These are phyloP conservation scores for Salvia splendens DNA, from an alignment of 257 asterid genomes.

Conservation along the genomic window DNA sequence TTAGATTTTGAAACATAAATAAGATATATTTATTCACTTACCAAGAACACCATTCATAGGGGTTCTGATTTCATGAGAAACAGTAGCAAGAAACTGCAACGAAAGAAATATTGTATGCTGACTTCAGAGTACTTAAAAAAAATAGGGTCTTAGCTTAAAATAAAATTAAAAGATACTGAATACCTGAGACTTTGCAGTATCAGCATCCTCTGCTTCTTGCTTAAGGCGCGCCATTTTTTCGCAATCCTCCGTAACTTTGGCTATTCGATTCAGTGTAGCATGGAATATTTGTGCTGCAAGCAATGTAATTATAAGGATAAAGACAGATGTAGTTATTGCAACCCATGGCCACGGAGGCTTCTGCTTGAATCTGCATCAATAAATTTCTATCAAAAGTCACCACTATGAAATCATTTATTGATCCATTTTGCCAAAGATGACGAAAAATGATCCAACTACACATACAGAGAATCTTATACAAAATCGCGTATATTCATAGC, in stretches of 20 bases:
- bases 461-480: no score
- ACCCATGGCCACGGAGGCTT: constrained; percentile 93
- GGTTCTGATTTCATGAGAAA: constrained; percentile 99
- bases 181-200: constrained; percentile 90
- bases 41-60: constrained; percentile 99
- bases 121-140: not conserved
- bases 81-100: constrained; percentile 95
- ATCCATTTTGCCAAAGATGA: not conserved
- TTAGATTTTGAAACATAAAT: constrained; percentile 7
- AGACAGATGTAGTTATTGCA: constrained; percentile 52
- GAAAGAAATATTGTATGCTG: constrained; percentile 31
- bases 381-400: constrained; percentile 2
- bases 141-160: not conserved
- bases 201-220: constrained; percentile 91
- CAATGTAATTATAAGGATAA: constrained; percentile 60
- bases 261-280: constrained; percentile 80
- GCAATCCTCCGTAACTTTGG: constrained; percentile 85
- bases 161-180: constrained; percentile 2
- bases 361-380: constrained; percentile 76
- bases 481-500: no score
- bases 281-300: constrained; percentile 67
- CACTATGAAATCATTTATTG: not conserved
- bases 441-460: not conserved
- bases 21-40: constrained; percentile 38
- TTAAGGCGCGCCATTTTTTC: constrained; percentile 74